A percentile compares a stretch with the other conserved stretches of the same genome.
phyloP scores from a whole-genome alignment of 169 alveolate genomes.

The Babesia sp. region DNA sequence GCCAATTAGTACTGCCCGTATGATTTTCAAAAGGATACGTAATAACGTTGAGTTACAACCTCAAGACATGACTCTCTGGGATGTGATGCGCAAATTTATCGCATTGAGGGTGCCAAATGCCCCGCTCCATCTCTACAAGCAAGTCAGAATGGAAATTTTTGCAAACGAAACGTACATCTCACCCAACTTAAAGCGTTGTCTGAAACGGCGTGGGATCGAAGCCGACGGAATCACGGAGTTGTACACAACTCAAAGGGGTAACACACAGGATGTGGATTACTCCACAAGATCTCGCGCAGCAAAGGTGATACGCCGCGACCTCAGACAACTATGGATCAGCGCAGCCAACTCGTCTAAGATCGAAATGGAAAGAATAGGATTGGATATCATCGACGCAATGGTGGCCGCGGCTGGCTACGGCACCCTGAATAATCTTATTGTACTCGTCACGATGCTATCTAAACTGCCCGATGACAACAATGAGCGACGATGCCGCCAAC shows the following conservation, averaged over 20 bases:
- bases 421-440: constrained; percentile 31
- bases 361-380: constrained; percentile 44
- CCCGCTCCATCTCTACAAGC: constrained; percentile 44
- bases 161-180: constrained; percentile 19
- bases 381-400: constrained; percentile 53
- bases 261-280: background rate
- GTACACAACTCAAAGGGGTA: background rate
- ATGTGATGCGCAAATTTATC: constrained; percentile 25
- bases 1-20: constrained; percentile 47
- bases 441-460: constrained; percentile 52
- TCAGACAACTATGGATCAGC: constrained; percentile 25
- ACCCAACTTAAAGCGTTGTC: constrained; percentile 9
- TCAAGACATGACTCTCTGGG: constrained; percentile 62
- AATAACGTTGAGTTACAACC: constrained; percentile 26
- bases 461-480: constrained; percentile 13
- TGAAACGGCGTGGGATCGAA: constrained; percentile 43
- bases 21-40: constrained; percentile 45
- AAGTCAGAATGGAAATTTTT: constrained; percentile 54
- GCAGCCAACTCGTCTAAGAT: background rate
- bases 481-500: constrained; percentile 45
- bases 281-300: constrained; percentile 30
- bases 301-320: constrained; percentile 14
- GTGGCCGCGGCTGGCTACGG: constrained; percentile 64
- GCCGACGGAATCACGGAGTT: constrained; percentile 10
- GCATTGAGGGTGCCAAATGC: constrained; percentile 53